Percentiles rank a stretch among this genome's conserved stretches.
phyloP scores from a whole-genome alignment of 345 rosid species.

The Triadica sebifera region DNA sequence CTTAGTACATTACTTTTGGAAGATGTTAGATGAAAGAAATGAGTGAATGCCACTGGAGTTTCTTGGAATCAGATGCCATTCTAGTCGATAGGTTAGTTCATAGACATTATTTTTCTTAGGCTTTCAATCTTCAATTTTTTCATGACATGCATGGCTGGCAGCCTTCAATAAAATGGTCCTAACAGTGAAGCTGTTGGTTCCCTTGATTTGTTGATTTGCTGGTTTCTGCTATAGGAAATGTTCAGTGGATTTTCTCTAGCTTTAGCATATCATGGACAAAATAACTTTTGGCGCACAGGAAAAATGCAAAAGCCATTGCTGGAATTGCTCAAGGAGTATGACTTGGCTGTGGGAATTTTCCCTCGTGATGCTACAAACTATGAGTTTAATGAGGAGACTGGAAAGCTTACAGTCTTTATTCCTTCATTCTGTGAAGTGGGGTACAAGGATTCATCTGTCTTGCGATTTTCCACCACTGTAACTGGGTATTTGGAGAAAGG shows the following conservation, averaged over 20 bases:
- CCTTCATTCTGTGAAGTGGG: conserved; percentile 86
- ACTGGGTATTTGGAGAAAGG: conserved; percentile 81
- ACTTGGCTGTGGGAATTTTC: conserved; percentile 80
- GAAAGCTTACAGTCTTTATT: conserved; percentile 69
- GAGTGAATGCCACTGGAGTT: neutral
- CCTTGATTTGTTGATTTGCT: neutral
- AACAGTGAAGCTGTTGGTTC: neutral
- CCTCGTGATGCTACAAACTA: conserved; percentile 94
- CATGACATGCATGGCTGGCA: neutral
- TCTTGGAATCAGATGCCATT: neutral
- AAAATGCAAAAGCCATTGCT: conserved; percentile 94
- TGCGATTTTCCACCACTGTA: conserved; percentile 65
- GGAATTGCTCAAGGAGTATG: conserved; percentile 79
- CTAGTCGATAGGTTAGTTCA: neutral
- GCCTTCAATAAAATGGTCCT: neutral
- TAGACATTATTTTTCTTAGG: neutral
- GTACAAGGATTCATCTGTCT: conserved; percentile 76
- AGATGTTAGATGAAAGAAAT: neutral
- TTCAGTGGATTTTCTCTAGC: neutral
- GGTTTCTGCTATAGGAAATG: neutral
- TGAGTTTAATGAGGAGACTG: conserved; percentile 81
- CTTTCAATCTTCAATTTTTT: neutral
- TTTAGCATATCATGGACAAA: neutral
- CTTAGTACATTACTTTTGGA: neutral
- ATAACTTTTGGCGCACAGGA: conserved; percentile 40